These are phyloP conservation scores for Phytophthora uliginosa DNA, from an alignment of 352 stramenopile genomes.

Conservation along the genomic window DNA sequence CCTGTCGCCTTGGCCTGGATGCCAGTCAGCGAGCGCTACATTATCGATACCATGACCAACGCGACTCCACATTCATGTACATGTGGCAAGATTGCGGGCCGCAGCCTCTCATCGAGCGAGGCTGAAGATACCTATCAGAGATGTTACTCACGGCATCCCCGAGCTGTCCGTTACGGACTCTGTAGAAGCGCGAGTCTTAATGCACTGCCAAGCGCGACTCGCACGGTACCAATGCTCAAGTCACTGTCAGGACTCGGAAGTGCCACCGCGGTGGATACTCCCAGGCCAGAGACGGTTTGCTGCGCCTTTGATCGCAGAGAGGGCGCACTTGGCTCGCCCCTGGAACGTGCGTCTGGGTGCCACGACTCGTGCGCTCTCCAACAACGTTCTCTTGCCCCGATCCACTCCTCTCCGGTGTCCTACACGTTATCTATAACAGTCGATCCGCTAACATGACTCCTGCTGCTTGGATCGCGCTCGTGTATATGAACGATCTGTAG, in stretches of 20 bases:
- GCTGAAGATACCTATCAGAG: conserved; percentile 1
- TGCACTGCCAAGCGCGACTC: background rate
- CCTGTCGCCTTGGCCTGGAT: conserved; percentile 11
- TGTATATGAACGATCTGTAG: too few species aligned
- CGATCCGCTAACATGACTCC: too few species aligned
- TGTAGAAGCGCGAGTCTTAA: conserved; percentile 6
- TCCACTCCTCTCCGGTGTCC: too few species aligned
- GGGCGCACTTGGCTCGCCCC: conserved; percentile 14
- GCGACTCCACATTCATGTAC: too few species aligned
- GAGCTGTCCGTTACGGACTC: background rate
- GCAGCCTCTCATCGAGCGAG: background rate
- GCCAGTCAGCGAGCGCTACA: conserved; percentile 12
- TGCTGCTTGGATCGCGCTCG: too few species aligned
- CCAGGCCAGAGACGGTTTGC: conserved; percentile 11
- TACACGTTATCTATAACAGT: too few species aligned
- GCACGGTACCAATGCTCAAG: conserved; percentile 19
- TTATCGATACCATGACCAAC: too few species aligned
- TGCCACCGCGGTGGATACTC: conserved; percentile 1
- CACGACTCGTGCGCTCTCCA: background rate
- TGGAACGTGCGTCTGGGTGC: conserved; percentile 28
- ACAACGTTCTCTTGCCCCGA: background rate
- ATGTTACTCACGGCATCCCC: conserved; percentile 5
- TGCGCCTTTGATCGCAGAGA: conserved; percentile 11
- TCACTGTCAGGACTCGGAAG: too few species aligned
- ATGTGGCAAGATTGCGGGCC: background rate